A percentile compares a stretch with the other conserved stretches of the same genome.
Conservation (phyloP, 768 basidiomycete genomes). For the Termitomyces sp. region DNA sequence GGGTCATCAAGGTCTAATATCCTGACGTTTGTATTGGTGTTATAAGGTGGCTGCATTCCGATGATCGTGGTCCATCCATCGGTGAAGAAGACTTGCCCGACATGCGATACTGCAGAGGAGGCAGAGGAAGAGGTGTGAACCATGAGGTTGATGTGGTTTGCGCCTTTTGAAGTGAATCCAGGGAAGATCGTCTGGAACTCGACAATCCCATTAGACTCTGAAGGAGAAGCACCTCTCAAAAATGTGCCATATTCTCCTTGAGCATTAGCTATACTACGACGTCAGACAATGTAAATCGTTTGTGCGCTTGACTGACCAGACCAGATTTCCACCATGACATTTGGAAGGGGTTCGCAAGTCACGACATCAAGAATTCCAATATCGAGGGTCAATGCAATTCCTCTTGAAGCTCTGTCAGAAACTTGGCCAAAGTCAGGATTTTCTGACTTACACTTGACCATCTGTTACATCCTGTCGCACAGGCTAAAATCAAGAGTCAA, state of each 20-base stretch:
- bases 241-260: constrained; percentile 27
- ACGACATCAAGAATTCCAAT: constrained; percentile 31
- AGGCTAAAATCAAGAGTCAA: constrained; percentile 2
- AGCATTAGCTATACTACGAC: constrained; percentile 24
- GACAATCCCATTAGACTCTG: constrained; percentile 30
- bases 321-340: constrained; percentile 30
- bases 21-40: constrained; percentile 21
- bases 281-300: background rate
- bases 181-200: constrained; percentile 33
- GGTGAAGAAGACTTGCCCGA: constrained; percentile 35
- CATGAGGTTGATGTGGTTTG: constrained; percentile 31
- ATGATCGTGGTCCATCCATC: constrained; percentile 29
- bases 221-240: constrained; percentile 28
- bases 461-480: constrained; percentile 16
- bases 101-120: constrained; percentile 22
- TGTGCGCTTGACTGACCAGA: constrained; percentile 1
- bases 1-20: constrained; percentile 26
- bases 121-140: constrained; percentile 25
- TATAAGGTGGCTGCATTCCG: constrained; percentile 23
- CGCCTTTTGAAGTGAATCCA: constrained; percentile 27
- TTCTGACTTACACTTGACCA: constrained; percentile 13
- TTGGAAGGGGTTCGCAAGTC: constrained; percentile 31
- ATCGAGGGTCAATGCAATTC: constrained; percentile 31
- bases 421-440: background rate
- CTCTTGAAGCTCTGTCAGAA: constrained; percentile 15